Conservation (phyloP, 345 rosid species). For the Eucalyptus regnans region DNA sequence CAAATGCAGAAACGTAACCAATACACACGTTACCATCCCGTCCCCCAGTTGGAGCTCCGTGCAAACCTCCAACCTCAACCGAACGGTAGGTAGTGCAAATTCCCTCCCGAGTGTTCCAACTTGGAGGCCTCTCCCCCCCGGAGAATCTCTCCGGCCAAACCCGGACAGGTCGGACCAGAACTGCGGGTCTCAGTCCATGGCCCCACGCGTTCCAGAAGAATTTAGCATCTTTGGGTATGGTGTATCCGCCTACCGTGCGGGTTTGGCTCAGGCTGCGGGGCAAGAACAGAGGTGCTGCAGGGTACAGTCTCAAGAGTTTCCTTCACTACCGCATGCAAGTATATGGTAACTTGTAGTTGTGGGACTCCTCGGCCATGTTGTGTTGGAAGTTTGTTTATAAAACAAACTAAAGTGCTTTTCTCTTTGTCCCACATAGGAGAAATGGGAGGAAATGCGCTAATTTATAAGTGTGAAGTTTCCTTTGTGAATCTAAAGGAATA, state of each 20-base stretch:
- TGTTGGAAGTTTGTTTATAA: too few relatives aligned
- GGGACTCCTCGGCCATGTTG: background rate
- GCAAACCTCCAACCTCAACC: conserved; percentile 5
- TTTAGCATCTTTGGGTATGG: background rate
- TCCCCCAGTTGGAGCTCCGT: background rate
- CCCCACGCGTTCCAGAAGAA: conserved; percentile 1
- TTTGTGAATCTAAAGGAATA: too few relatives aligned
- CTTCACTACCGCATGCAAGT: background rate
- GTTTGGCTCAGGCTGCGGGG: background rate
- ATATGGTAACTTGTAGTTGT: background rate
- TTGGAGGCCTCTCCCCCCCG: background rate
- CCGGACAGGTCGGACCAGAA: background rate
- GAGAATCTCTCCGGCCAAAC: background rate
- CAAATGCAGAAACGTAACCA: background rate
- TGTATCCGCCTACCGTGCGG: background rate
- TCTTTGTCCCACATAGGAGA: too few relatives aligned
- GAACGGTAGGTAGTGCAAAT: conserved; percentile 7
- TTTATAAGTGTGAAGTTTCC: too few relatives aligned
- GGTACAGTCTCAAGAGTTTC: background rate
- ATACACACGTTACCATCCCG: background rate
- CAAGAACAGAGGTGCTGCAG: background rate
- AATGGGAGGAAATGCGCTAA: too few relatives aligned
- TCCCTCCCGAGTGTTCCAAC: conserved; percentile 3
- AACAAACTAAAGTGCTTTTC: too few relatives aligned
- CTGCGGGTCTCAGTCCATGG: background rate